These are phyloP conservation scores for Hypericum androsaemum DNA, from an alignment of 345 rosid genomes.

Conservation along the genomic window DNA sequence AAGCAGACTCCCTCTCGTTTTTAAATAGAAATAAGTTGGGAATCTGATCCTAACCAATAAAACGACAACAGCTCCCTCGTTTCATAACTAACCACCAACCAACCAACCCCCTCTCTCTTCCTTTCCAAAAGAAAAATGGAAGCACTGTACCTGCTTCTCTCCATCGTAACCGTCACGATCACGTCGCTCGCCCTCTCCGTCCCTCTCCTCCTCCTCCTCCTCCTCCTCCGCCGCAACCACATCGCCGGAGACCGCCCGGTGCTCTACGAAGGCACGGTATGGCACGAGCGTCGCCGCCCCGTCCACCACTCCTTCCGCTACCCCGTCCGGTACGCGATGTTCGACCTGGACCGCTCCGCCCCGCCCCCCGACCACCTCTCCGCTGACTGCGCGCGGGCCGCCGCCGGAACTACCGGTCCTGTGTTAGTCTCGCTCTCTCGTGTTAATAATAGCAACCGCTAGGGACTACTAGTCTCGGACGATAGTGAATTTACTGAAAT, in stretches of 20 bases:
- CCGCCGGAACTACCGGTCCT: conserved; percentile 49
- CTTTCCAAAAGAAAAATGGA: conserved; percentile 25
- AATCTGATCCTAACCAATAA: too few species aligned
- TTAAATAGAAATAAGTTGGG: too few species aligned
- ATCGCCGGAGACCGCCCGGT: conserved; percentile 12
- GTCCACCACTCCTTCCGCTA: conserved; percentile 58
- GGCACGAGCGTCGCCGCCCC: conserved; percentile 86
- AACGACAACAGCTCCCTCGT: too few species aligned
- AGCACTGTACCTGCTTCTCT: conserved; percentile 31
- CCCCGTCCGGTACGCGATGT: conserved; percentile 66
- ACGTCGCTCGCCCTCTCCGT: conserved; percentile 32
- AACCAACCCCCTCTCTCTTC: too few species aligned
- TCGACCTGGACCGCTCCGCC: conserved; percentile 48
- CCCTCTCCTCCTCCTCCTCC: conserved; percentile 33
- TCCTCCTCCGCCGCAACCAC: not conserved
- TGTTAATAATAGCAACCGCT: not conserved
- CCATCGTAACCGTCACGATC: conserved; percentile 25
- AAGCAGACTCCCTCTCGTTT: too few species aligned
- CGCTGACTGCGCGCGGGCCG: conserved; percentile 52
- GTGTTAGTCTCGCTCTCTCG: conserved; percentile 28
- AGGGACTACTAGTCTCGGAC: too few species aligned
- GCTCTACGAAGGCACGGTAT: conserved; percentile 69
- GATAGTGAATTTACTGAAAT: too few species aligned
- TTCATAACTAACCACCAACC: too few species aligned
- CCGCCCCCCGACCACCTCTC: conserved; percentile 59